Evolutionary conservation across 2,329 filamentous ascomycete genomes (phyloP).

Genomic region (Fusarium sp.): DNA sequence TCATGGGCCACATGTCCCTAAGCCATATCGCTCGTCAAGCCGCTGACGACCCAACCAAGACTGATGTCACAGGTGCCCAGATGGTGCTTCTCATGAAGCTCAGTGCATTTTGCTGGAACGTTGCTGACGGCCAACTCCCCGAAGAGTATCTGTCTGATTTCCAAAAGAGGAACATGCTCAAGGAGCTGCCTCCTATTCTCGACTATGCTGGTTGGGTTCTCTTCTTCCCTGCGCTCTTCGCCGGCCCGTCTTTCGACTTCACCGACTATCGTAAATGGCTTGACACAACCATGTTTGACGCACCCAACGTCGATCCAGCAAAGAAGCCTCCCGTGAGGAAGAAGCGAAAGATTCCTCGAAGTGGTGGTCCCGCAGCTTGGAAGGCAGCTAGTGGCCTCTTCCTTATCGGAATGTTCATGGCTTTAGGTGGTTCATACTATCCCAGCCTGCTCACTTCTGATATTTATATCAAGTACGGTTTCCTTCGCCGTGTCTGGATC

Average conservation of each 20-base stretch:
- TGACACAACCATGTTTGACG: conserved; percentile 92
- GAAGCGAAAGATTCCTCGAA: conserved; percentile 91
- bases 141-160: conserved; percentile 83
- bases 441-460: conserved; percentile 71
- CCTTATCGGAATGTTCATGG: conserved; percentile 84
- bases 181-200: conserved; percentile 76
- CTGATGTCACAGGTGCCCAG: conserved; percentile 94
- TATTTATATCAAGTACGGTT: conserved; percentile 71
- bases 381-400: conserved; percentile 78
- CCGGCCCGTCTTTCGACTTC: conserved; percentile 93
- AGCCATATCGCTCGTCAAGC: conserved; percentile 87
- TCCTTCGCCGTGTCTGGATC: conserved; percentile 78
- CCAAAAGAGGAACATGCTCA: conserved; percentile 84
- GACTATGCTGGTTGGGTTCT: conserved; percentile 92
- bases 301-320: conserved; percentile 80
- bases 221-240: conserved; percentile 93
- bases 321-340: conserved; percentile 88
- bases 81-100: conserved; percentile 99
- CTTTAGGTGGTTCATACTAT: conserved; percentile 74
- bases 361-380: conserved; percentile 81
- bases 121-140: conserved; percentile 87
- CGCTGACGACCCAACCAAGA: conserved; percentile 67
- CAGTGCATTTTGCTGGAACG: conserved; percentile 96
- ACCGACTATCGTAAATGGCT: conserved; percentile 93
- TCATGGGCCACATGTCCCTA: conserved; percentile 95